Base-by-base conservation (phyloP, 2,329 filamentous ascomycete genomes). In the Tolypocladium paradoxum region DNA sequence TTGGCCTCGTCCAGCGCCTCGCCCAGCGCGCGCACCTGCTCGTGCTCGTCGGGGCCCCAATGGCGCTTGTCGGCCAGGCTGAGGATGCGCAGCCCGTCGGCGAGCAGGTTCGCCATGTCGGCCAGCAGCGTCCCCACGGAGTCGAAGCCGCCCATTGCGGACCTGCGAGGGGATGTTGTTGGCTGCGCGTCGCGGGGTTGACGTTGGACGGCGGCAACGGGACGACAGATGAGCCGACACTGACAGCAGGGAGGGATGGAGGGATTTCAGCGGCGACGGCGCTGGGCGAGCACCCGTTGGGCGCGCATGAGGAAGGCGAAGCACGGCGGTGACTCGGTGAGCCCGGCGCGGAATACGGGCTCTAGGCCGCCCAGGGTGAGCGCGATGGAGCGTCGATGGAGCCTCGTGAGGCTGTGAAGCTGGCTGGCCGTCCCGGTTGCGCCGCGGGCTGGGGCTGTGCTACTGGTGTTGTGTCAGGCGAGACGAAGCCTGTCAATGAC, bases 41-140 rank as follows among this genome's bases (percentile, higher is more conserved):
- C 79, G 62, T 79, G 76, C 68, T 83, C 79, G 70, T 82, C 78
- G 24, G 72, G 68, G 0, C 75, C 77, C 80, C 80, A 83, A 56
- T 76, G 74, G 46, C 73, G 73, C 67, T 81, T 82, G 65, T 83
- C 79, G 60, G 78, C 74, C 58, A 79, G 73, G 67, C 72, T 72
- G 61, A 83, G 68, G 58, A 76, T 76, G 61, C 77, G 77, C 59
- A 81, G 66, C 54, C 72, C 73, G 58, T 81, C 76, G 61, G 71
- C 72, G 60, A 82, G 65, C 51, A 74, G 70, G 56, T 72, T 76
- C 60, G 79, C 80, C 65, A 82, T 80, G 67, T 71, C 71, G 62
- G 78, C 78, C 64, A 83, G 76, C 62, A 82, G 72, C 58, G 75
- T 74, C 62, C 80, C 80, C 63, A 83, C 77, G 49, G 78, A 78